These are phyloP conservation scores for Globisporangium splendens DNA, from an alignment of 352 stramenopile genomes.

Conservation along the genomic window DNA sequence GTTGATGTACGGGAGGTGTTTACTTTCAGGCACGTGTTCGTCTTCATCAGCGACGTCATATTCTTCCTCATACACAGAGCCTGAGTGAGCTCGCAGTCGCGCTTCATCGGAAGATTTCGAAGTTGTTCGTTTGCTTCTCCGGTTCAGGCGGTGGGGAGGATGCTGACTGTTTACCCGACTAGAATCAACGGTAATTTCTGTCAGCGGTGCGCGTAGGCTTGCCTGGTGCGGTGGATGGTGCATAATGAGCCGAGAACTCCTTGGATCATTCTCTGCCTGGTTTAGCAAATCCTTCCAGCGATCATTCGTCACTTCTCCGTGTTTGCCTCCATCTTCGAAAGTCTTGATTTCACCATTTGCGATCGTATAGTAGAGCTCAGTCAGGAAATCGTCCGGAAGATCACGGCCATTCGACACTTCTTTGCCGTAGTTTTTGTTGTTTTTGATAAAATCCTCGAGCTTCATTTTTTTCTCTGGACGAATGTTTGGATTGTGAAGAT, in stretches of 20 bases:
- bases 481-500: slow-evolving; percentile 87
- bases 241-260: slow-evolving; percentile 59
- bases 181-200: slow-evolving; percentile 2
- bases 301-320: slow-evolving; percentile 74
- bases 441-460: slow-evolving; percentile 81
- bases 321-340: slow-evolving; percentile 73
- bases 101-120: background rate
- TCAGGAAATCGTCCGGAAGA: slow-evolving; percentile 71
- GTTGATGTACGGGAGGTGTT: background rate
- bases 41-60: background rate
- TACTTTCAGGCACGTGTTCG: slow-evolving; percentile 11
- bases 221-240: slow-evolving; percentile 27
- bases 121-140: background rate
- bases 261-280: slow-evolving; percentile 61
- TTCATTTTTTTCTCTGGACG: slow-evolving; percentile 85
- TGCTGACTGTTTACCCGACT: slow-evolving; percentile 10
- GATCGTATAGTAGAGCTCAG: slow-evolving; percentile 71
- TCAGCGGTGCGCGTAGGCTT: background rate
- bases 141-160: background rate
- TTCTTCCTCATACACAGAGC: slow-evolving; percentile 1
- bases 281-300: slow-evolving; percentile 78
- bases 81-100: slow-evolving; percentile 2
- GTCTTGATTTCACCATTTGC: slow-evolving; percentile 77
- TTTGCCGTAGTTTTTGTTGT: slow-evolving; percentile 88
- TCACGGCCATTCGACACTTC: slow-evolving; percentile 75